Evolutionary conservation across 495 filamentous ascomycete species (phyloP).

Genomic region (Penicillium argentinense): DNA sequence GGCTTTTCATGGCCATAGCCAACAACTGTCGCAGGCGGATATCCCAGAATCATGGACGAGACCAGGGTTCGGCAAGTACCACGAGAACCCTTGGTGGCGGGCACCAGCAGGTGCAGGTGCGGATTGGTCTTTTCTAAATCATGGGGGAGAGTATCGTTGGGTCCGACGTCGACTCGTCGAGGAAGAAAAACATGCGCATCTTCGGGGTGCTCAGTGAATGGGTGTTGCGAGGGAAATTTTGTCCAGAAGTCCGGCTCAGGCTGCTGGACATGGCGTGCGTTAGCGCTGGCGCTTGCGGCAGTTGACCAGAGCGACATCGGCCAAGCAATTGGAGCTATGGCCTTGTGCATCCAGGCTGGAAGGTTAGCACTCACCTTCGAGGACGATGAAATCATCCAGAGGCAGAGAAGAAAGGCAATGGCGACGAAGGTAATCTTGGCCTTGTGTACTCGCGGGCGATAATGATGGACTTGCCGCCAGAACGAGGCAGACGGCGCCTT

Average conservation of each 20-base stretch:
- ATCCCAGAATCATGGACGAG: constrained; percentile 60
- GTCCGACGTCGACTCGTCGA: constrained; percentile 12
- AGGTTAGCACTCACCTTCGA: constrained; percentile 17
- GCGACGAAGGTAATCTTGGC: constrained; percentile 24
- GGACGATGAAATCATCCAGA: constrained; percentile 26
- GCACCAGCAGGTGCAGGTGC: constrained; percentile 62
- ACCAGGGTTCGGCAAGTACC: constrained; percentile 61
- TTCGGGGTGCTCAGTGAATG: constrained; percentile 36
- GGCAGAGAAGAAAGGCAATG: constrained; percentile 25
- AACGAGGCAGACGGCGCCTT: constrained; percentile 24
- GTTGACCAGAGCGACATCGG: neutral
- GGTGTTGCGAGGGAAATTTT: constrained; percentile 37
- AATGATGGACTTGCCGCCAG: constrained; percentile 27
- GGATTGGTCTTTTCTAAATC: constrained; percentile 47
- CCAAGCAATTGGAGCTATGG: neutral
- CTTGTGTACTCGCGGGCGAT: constrained; percentile 33
- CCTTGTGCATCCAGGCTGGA: neutral
- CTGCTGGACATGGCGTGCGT: constrained; percentile 16
- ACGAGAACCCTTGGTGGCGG: constrained; percentile 46
- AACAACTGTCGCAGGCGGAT: constrained; percentile 58
- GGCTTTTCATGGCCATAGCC: constrained; percentile 33
- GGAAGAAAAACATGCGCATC: constrained; percentile 33
- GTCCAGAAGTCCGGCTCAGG: constrained; percentile 35
- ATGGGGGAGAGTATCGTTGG: constrained; percentile 32
- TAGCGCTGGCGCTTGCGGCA: constrained; percentile 5